Conservation (phyloP, 2,329 filamentous ascomycete genomes). For the Talaromyces sp. region DNA sequence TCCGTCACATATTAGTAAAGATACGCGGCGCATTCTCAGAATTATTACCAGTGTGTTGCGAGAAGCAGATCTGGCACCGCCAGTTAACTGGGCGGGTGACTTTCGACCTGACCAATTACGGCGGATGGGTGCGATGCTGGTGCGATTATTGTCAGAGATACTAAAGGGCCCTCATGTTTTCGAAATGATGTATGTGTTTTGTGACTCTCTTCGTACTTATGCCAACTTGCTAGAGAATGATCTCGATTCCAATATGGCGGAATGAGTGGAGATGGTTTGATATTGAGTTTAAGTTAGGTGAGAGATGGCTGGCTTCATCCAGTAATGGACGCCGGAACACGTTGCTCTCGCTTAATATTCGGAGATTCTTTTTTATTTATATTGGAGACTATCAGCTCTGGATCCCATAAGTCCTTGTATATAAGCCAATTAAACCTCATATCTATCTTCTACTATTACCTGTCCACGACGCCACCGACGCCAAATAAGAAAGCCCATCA, state of each 20-base stretch:
- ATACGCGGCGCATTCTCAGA: slow-evolving; percentile 9
- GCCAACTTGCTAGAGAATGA: slow-evolving; percentile 16
- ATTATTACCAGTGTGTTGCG: slow-evolving; percentile 14
- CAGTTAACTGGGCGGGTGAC: not conserved
- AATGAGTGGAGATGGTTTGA: slow-evolving; percentile 4
- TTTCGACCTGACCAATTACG: slow-evolving; percentile 13
- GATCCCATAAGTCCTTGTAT: too few species aligned
- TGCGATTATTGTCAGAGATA: slow-evolving; percentile 14
- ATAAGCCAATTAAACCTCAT: slow-evolving; percentile 3
- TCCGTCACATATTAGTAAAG: slow-evolving; percentile 10
- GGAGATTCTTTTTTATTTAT: not conserved
- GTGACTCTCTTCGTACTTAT: slow-evolving; percentile 15
- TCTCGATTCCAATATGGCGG: slow-evolving; percentile 12
- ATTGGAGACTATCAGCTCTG: too few species aligned
- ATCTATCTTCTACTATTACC: not conserved
- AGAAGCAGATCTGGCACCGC: slow-evolving; percentile 13
- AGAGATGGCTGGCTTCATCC: not conserved
- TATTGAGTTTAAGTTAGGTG: not conserved
- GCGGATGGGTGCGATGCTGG: slow-evolving; percentile 16
- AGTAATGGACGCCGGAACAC: not conserved
- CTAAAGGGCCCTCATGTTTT: slow-evolving; percentile 12
- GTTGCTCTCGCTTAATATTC: not conserved
- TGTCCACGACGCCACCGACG: slow-evolving; percentile 17
- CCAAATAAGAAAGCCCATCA: slow-evolving; percentile 20
- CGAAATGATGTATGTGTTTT: slow-evolving; percentile 15